Conservation (phyloP, 108 stramenopile species). For the Skeletonema marinoi region DNA sequence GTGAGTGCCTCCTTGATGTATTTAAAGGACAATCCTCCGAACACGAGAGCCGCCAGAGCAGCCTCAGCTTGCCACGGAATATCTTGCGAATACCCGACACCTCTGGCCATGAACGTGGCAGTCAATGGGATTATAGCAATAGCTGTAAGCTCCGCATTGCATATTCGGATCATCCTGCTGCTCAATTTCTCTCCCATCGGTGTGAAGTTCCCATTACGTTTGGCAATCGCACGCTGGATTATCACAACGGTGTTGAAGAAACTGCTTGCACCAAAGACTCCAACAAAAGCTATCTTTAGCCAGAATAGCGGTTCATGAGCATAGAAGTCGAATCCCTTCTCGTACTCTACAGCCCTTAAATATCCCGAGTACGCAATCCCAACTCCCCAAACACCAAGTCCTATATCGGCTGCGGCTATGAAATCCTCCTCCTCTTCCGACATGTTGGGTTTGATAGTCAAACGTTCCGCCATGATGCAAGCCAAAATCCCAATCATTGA, state of each 20-base stretch:
- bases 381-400: conserved; percentile 55
- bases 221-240: conserved; percentile 52
- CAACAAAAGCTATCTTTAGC: conserved; percentile 75
- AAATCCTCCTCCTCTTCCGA: conserved; percentile 61
- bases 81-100: conserved; percentile 38
- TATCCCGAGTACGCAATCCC: conserved; percentile 63
- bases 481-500: conserved; percentile 58
- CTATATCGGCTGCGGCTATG: conserved; percentile 59
- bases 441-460: conserved; percentile 70
- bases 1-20: conserved; percentile 79
- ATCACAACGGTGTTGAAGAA: conserved; percentile 67
- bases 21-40: conserved; percentile 60
- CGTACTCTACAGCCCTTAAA: conserved; percentile 57
- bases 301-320: conserved; percentile 83
- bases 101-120: conserved; percentile 55
- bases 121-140: conserved; percentile 48
- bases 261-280: conserved; percentile 53
- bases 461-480: conserved; percentile 61
- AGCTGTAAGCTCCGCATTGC: conserved; percentile 51
- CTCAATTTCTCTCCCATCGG: conserved; percentile 47
- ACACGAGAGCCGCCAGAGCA: conserved; percentile 49
- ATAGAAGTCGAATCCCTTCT: conserved; percentile 82
- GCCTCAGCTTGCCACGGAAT: conserved; percentile 58
- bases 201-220: conserved; percentile 32
- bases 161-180: conserved; percentile 47